These are phyloP conservation scores for Acrodontium crateriforme DNA, from an alignment of 2,329 filamentous ascomycete genomes.

Conservation along the genomic window DNA sequence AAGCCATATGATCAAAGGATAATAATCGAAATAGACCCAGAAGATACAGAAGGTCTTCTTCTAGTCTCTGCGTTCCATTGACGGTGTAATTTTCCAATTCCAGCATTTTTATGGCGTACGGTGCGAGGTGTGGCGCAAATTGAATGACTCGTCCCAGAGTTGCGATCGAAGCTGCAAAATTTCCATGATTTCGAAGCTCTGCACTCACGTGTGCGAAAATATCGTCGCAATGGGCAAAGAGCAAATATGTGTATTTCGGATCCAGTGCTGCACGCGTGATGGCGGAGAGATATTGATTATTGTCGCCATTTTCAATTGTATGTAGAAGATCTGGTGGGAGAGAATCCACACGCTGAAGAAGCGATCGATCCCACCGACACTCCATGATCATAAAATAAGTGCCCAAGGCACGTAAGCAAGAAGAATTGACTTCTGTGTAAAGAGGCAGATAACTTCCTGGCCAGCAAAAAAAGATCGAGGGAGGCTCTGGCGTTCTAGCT, in stretches of 20 bases:
- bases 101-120: slow-evolving; percentile 13
- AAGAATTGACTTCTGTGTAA: too few relatives aligned
- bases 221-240: slow-evolving; percentile 62
- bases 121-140: slow-evolving; percentile 63
- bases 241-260: slow-evolving; percentile 52
- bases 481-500: too few relatives aligned
- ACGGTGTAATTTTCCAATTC: slow-evolving; percentile 9
- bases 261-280: slow-evolving; percentile 57
- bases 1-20: slow-evolving; percentile 57
- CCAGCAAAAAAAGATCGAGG: too few relatives aligned
- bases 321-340: slow-evolving; percentile 58
- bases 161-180: slow-evolving; percentile 37
- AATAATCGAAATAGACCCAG: slow-evolving; percentile 67
- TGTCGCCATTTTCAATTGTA: slow-evolving; percentile 49
- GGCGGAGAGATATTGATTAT: slow-evolving; percentile 55
- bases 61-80: slow-evolving; percentile 3
- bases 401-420: too few relatives aligned
- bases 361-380: slow-evolving; percentile 17
- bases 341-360: slow-evolving; percentile 32
- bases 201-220: slow-evolving; percentile 73
- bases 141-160: slow-evolving; percentile 70
- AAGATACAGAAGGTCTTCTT: slow-evolving; percentile 27
- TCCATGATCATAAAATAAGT: slow-evolving; percentile 13
- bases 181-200: slow-evolving; percentile 23
- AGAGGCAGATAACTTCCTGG: too few relatives aligned